A percentile compares a stretch with the other conserved stretches of the same genome.
phyloP scores from a whole-genome alignment of 768 basidiomycete species.

The Leccinellum albellum region DNA sequence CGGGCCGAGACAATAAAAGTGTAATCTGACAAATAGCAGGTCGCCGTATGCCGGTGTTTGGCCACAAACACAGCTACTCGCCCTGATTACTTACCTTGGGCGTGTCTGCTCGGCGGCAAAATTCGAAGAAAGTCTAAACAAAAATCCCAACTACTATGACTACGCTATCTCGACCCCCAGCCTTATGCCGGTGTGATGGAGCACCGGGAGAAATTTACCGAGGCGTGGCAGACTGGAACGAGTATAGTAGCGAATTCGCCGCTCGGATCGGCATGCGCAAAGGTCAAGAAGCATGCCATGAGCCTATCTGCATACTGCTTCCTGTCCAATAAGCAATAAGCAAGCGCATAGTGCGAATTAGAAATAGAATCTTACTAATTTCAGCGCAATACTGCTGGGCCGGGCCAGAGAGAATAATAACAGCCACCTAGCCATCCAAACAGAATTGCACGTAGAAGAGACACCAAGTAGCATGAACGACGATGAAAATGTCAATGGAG shows the following conservation, averaged over 20 bases:
- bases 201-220: neutral
- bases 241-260: slow-evolving; percentile 1
- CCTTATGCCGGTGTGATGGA: neutral
- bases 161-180: neutral
- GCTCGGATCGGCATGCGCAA: neutral
- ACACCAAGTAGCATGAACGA: neutral
- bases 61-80: slow-evolving; percentile 24
- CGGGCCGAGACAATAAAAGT: slow-evolving; percentile 47
- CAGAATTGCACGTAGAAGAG: neutral
- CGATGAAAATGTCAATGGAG: neutral
- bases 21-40: slow-evolving; percentile 27
- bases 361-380: slow-evolving; percentile 5
- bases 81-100: slow-evolving; percentile 29
- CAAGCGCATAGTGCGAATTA: neutral
- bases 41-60: slow-evolving; percentile 33
- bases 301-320: neutral
- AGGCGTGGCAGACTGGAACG: neutral
- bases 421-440: neutral
- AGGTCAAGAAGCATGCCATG: no score
- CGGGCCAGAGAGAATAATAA: neutral
- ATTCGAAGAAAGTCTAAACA: slow-evolving; percentile 10
- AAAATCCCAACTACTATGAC: slow-evolving; percentile 10
- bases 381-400: neutral
- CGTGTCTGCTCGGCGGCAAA: neutral
- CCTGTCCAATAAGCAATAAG: slow-evolving; percentile 12